Evolutionary conservation across 2,329 filamentous ascomycete species (phyloP).

Genomic region (Cladobotryum protrusum): DNA sequence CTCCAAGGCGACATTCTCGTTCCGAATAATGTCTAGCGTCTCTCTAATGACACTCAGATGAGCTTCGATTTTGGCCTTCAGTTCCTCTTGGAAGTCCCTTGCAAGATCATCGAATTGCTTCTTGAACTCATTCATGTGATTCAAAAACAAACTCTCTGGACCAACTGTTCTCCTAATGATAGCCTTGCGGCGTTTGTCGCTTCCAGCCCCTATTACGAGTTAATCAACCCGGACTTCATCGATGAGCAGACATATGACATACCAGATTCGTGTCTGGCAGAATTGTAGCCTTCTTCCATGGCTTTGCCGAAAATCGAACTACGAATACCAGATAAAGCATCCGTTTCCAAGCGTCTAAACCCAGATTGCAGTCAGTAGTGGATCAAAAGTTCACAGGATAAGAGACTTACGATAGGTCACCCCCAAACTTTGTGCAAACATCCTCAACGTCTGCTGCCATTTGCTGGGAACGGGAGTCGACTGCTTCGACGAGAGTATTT

Average conservation of each 20-base stretch:
- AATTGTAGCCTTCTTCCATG: slow-evolving; percentile 30
- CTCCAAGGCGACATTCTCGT: slow-evolving; percentile 32
- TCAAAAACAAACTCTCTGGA: slow-evolving; percentile 23
- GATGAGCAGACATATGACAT: slow-evolving; percentile 3
- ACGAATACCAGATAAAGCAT: slow-evolving; percentile 29
- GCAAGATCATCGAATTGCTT: slow-evolving; percentile 17
- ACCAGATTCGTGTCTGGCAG: slow-evolving; percentile 28
- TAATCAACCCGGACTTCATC: background rate
- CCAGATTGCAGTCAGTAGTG: background rate
- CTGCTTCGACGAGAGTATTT: background rate
- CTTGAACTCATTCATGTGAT: slow-evolving; percentile 23
- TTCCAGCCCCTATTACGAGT: slow-evolving; percentile 24
- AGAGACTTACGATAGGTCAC: background rate
- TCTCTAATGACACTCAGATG: slow-evolving; percentile 23
- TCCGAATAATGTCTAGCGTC: slow-evolving; percentile 31
- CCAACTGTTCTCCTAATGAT: slow-evolving; percentile 26
- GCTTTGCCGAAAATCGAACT: slow-evolving; percentile 32
- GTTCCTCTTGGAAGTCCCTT: slow-evolving; percentile 16
- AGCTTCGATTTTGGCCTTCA: slow-evolving; percentile 11
- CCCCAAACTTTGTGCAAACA: background rate
- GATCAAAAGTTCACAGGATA: too few relatives aligned
- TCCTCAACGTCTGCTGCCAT: background rate
- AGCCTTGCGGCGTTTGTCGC: slow-evolving; percentile 25
- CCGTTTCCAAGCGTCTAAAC: slow-evolving; percentile 26
- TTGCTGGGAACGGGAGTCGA: background rate